Evolutionary conservation across 371 early-diverging fungal species (phyloP), one percentile per base, ranked within the genome.

Genomic region (Blakeslea trispora): DNA sequence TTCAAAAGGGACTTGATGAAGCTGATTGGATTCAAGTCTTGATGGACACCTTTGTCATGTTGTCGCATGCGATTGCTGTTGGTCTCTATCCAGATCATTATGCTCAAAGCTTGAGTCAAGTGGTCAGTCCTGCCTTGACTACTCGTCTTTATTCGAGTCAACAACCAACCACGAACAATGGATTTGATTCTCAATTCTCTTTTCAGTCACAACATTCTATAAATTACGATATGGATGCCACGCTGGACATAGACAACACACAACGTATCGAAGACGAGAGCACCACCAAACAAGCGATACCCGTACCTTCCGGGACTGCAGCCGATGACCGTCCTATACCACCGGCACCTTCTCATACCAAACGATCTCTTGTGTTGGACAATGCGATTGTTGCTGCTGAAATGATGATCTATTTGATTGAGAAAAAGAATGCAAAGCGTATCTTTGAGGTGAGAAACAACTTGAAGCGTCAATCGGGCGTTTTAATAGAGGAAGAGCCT

Each of bases 321-420:
- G 28, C 28, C 3, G 28, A 28, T 3, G 28, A 28, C 7, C 28
- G 28, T 7, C n/a, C n/a, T n/a, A n/a, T n/a, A n/a, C n/a, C n/a
- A n/a, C n/a, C n/a, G n/a, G n/a, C n/a, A n/a, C n/a, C n/a, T n/a
- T n/a, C n/a, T n/a, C n/a, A n/a, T n/a, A n/a, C n/a, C n/a, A n/a
- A n/a, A n/a, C 28, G 28, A 28, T 24, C 50, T 9, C 44, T 53
- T 10, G 54, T 45, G 17, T 35, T 58, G 1, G 59, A 58, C 22
- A 68, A 77, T 60, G 72, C 71, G 0, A 52, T 57, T 11, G 10
- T 50, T 24, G 77, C 77, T 21, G 69, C 74, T 11, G 63, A 65
- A 8, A 63, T 77, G 5, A 71, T 77, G 63, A 71, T 71, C 24
- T 55, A 67, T 5, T 39, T 77, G 22, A 68, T 77, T 8, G 77